Conservation (phyloP, 1,284 basidiomycete genomes). For the Ceratobasidium sp. region DNA sequence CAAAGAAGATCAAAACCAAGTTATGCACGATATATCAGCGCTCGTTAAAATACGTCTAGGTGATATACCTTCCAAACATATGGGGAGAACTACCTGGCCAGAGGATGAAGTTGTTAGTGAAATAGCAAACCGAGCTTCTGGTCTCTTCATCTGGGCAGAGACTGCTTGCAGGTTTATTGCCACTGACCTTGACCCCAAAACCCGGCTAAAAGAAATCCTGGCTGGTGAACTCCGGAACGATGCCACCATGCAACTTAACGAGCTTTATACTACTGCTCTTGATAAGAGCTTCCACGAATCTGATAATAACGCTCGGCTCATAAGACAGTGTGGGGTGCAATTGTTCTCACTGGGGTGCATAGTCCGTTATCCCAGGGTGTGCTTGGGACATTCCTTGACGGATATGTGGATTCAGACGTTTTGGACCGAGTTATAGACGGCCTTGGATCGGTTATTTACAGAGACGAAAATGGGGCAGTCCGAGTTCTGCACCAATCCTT, state of each 20-base stretch:
- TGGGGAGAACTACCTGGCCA: background rate
- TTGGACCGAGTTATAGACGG: background rate
- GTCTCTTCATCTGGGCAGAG: conserved; percentile 36
- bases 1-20: background rate
- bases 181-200: background rate
- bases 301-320: background rate
- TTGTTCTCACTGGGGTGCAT: background rate
- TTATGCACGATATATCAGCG: background rate
- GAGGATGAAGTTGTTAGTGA: background rate
- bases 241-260: background rate
- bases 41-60: background rate
- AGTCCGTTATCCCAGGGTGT: background rate
- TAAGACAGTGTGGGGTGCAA: background rate
- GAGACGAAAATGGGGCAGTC: background rate
- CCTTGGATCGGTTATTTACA: conserved; percentile 36
- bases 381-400: background rate
- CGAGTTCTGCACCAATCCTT: conserved; percentile 38
- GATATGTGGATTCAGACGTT: background rate
- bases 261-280: conserved; percentile 16
- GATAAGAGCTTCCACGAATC: background rate
- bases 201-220: background rate
- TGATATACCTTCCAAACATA: background rate
- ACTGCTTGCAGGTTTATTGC: conserved; percentile 10
- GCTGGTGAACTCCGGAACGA: background rate
- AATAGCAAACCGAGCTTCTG: conserved; percentile 6